These are phyloP conservation scores for Tulasnella sp. DNA, from an alignment of 768 basidiomycete genomes.

Conservation along the genomic window DNA sequence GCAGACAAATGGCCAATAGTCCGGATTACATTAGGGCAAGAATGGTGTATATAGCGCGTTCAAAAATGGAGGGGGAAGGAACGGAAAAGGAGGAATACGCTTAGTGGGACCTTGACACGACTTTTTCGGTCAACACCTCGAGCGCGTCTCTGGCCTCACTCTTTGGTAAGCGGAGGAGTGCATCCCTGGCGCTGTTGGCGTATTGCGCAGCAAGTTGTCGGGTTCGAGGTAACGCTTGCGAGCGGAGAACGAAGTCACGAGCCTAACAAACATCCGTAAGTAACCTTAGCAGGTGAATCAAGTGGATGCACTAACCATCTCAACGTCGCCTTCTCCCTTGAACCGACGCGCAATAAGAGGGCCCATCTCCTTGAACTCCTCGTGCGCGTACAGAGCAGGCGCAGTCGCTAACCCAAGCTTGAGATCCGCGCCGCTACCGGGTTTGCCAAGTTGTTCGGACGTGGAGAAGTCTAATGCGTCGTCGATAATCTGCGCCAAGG, in stretches of 20 bases:
- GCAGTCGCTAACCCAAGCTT: constrained; percentile 81
- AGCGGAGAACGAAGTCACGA: constrained; percentile 58
- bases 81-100: too few species aligned
- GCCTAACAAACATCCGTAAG: constrained; percentile 45
- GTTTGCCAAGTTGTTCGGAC: constrained; percentile 78
- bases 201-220: constrained; percentile 69
- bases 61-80: not conserved
- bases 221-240: constrained; percentile 48
- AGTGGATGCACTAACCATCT: constrained; percentile 50
- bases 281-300: constrained; percentile 1
- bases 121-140: constrained; percentile 62
- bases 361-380: constrained; percentile 72
- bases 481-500: constrained; percentile 70
- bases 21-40: not conserved
- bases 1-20: not conserved
- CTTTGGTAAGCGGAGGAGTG: constrained; percentile 66
- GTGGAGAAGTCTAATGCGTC: constrained; percentile 92
- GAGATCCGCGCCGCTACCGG: constrained; percentile 73
- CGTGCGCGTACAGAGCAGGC: constrained; percentile 80
- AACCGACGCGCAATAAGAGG: constrained; percentile 79
- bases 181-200: constrained; percentile 69
- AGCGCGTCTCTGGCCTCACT: constrained; percentile 77
- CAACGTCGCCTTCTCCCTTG: constrained; percentile 69
- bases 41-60: not conserved
- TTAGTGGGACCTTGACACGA: constrained; percentile 42